Evolutionary conservation across 1,284 basidiomycete genomes (phyloP).

Genomic region (Leccinum pallidistipes): DNA sequence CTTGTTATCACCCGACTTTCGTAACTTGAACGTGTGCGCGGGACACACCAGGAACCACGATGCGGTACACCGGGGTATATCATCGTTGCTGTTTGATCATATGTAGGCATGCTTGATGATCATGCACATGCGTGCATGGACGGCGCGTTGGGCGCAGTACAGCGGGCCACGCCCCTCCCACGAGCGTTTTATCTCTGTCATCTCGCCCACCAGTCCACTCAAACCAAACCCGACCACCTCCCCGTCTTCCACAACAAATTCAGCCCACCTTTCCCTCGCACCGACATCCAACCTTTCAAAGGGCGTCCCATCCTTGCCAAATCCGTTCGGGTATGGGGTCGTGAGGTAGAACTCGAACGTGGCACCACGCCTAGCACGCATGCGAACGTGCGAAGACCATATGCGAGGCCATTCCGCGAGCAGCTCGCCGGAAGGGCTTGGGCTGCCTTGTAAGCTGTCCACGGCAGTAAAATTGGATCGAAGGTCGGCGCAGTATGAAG

Average conservation of each 20-base stretch:
- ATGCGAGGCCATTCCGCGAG: constrained; percentile 30
- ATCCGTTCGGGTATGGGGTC: constrained; percentile 30
- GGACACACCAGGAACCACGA: neutral
- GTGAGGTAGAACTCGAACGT: constrained; percentile 19
- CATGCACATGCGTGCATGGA: neutral
- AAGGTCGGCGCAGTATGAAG: constrained; percentile 30
- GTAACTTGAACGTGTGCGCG: neutral
- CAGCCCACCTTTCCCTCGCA: constrained; percentile 3
- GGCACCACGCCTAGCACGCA: constrained; percentile 14
- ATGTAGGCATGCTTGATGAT: neutral
- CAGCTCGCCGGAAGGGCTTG: constrained; percentile 14
- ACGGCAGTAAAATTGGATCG: constrained; percentile 31
- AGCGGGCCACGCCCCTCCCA: constrained; percentile 1
- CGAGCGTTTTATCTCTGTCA: constrained; percentile 12
- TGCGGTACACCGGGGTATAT: neutral
- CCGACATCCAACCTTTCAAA: constrained; percentile 26
- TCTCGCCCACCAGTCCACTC: constrained; percentile 13
- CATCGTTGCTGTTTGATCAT: neutral
- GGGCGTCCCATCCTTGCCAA: constrained; percentile 29
- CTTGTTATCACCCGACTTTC: constrained; percentile 2
- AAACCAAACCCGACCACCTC: constrained; percentile 32
- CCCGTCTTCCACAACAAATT: constrained; percentile 26
- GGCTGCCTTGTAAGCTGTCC: constrained; percentile 6
- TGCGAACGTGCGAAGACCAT: constrained; percentile 32
- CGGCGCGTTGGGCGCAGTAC: neutral